Conservation (phyloP, 1,139 yeast genomes). For the Arxiozyma slooffiae region DNA sequence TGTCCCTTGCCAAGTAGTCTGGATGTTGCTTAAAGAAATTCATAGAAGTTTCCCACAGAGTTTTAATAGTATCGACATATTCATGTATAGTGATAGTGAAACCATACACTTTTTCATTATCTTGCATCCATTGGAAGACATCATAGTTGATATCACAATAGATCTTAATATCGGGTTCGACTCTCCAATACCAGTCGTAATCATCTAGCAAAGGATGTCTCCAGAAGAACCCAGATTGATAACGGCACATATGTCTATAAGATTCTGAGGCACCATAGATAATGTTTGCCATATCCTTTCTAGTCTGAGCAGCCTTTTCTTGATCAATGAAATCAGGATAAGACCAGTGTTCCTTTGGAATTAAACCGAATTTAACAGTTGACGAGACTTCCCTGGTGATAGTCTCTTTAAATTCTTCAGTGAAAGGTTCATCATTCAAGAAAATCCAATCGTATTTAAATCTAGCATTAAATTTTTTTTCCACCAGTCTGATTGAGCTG, state of each 20-base stretch:
- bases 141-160: conserved; percentile 77
- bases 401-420: conserved; percentile 42
- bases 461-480: conserved; percentile 53
- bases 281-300: conserved; percentile 44
- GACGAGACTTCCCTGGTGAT: conserved; percentile 39
- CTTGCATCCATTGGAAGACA: conserved; percentile 73
- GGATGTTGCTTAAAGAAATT: conserved; percentile 56
- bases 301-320: conserved; percentile 44
- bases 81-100: conserved; percentile 81
- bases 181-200: conserved; percentile 90
- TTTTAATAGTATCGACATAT: conserved; percentile 64
- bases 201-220: conserved; percentile 62
- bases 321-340: conserved; percentile 53
- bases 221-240: conserved; percentile 84
- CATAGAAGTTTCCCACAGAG: conserved; percentile 73
- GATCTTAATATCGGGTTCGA: conserved; percentile 73
- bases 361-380: conserved; percentile 47
- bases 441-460: conserved; percentile 76
- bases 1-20: conserved; percentile 52
- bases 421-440: conserved; percentile 60
- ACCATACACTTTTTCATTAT: conserved; percentile 60
- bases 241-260: conserved; percentile 86
- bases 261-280: conserved; percentile 57
- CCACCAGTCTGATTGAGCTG: conserved; percentile 45
- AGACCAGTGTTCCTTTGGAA: conserved; percentile 46